Evolutionary conservation across 257 asterid genomes (phyloP).

Genomic region (Schizonepeta tenuifolia): DNA sequence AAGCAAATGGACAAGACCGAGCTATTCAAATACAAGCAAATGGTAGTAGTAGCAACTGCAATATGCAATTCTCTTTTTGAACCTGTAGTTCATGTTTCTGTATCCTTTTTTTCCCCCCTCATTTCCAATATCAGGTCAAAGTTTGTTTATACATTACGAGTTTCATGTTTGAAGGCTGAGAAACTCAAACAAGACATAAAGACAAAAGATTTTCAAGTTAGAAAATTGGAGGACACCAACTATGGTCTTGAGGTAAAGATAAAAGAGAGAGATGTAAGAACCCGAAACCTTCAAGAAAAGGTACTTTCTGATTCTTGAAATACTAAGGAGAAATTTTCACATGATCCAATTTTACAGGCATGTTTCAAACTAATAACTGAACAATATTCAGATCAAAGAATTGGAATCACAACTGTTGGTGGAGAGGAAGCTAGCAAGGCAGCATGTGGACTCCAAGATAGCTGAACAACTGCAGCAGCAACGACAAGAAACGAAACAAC

Average conservation of each 20-base stretch:
- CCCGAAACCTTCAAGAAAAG: conserved; percentile 90
- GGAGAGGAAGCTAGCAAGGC: conserved; percentile 91
- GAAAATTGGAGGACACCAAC: conserved; percentile 86
- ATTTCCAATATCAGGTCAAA: not conserved
- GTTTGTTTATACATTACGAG: not conserved
- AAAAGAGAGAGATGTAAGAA: conserved; percentile 77
- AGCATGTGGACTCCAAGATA: conserved; percentile 76
- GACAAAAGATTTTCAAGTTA: conserved; percentile 70
- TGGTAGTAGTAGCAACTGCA: conserved; percentile 49
- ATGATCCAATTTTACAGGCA: not conserved
- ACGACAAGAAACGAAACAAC: conserved; percentile 45
- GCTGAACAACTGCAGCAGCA: conserved; percentile 63
- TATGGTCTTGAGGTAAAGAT: conserved; percentile 77
- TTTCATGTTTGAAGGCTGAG: conserved; percentile 59
- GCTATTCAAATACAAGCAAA: conserved; percentile 80
- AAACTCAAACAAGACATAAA: conserved; percentile 81
- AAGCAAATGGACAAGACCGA: conserved; percentile 85
- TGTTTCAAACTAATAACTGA: not conserved
- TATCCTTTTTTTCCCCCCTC: not conserved
- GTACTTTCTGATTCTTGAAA: conserved; percentile 37
- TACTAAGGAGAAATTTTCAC: not conserved
- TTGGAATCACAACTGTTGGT: conserved; percentile 85
- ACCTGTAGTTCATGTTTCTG: not conserved
- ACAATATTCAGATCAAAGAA: conserved; percentile 77
- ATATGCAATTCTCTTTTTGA: conserved; percentile 12